A percentile compares a stretch with the other conserved stretches of the same genome.
phyloP scores from a whole-genome alignment of 148 eudicot species.

The Silene conica region DNA sequence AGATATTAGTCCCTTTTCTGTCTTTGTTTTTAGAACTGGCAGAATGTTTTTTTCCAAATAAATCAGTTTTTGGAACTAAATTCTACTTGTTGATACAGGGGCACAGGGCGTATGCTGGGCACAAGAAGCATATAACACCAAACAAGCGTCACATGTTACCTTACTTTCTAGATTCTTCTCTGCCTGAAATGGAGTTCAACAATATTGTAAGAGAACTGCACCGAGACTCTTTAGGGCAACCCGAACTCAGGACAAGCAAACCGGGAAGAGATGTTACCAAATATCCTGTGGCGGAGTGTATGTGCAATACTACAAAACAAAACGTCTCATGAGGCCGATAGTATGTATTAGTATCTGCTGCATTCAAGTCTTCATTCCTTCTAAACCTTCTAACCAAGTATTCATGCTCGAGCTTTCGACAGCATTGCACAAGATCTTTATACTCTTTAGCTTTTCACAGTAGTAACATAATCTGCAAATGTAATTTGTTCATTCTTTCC shows the following conservation, averaged over 20 bases:
- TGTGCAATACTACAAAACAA: conserved; percentile 49
- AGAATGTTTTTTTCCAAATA: not conserved
- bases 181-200: conserved; percentile 71
- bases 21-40: no score
- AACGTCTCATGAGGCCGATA: conserved; percentile 17
- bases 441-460: not conserved
- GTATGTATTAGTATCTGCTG: no score
- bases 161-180: conserved; percentile 61
- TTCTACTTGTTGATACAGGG: conserved; percentile 45
- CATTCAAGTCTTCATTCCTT: not conserved
- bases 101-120: conserved; percentile 88
- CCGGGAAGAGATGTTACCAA: conserved; percentile 82
- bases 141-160: conserved; percentile 90
- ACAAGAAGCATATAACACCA: conserved; percentile 84
- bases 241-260: conserved; percentile 76
- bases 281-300: conserved; percentile 88
- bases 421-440: not conserved
- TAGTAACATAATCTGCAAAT: conserved; percentile 12
- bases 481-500: conserved; percentile 26
- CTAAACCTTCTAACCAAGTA: not conserved
- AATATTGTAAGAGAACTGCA: conserved; percentile 65
- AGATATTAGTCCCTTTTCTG: not conserved
- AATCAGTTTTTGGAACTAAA: not conserved
- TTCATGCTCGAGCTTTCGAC: not conserved
- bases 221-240: conserved; percentile 81